Evolutionary conservation across 768 basidiomycete species (phyloP).

Genomic region (Pleurotus citrinopileatus): DNA sequence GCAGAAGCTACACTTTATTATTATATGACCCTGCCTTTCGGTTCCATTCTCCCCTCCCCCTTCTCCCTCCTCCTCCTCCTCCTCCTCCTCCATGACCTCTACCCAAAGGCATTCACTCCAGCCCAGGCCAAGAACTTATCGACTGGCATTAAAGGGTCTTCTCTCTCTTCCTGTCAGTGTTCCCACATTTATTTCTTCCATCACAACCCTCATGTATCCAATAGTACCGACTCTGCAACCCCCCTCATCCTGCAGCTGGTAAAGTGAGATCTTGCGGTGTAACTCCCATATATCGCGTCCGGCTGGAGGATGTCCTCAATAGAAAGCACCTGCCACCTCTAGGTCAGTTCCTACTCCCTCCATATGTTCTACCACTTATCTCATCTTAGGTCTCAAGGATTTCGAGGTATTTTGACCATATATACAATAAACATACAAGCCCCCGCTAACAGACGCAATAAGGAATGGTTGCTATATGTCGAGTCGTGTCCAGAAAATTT

Average conservation of each 20-base stretch:
- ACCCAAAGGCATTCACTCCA: conserved; percentile 14
- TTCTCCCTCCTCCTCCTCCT: neutral
- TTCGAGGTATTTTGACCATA: conserved; percentile 43
- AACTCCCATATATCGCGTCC: conserved; percentile 64
- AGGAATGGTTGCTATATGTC: conserved; percentile 81
- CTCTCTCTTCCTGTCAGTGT: conserved; percentile 36
- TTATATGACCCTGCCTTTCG: neutral
- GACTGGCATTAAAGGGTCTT: conserved; percentile 26
- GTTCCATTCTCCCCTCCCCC: neutral
- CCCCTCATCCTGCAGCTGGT: conserved; percentile 56
- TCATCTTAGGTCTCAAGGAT: conserved; percentile 58
- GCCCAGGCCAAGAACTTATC: conserved; percentile 26
- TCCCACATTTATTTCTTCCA: neutral
- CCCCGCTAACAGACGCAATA: conserved; percentile 13
- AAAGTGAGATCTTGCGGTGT: conserved; percentile 69
- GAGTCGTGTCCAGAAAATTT: conserved; percentile 76
- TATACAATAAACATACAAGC: neutral
- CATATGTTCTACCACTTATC: conserved; percentile 1
- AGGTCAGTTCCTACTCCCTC: conserved; percentile 32
- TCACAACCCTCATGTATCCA: conserved; percentile 5
- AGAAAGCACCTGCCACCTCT: conserved; percentile 79
- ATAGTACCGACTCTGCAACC: conserved; percentile 60
- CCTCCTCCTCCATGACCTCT: conserved; percentile 14
- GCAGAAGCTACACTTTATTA: neutral
- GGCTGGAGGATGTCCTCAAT: conserved; percentile 72